phyloP scores from a whole-genome alignment of 495 filamentous ascomycete genomes.

The Aspergillus mulundensis region DNA sequence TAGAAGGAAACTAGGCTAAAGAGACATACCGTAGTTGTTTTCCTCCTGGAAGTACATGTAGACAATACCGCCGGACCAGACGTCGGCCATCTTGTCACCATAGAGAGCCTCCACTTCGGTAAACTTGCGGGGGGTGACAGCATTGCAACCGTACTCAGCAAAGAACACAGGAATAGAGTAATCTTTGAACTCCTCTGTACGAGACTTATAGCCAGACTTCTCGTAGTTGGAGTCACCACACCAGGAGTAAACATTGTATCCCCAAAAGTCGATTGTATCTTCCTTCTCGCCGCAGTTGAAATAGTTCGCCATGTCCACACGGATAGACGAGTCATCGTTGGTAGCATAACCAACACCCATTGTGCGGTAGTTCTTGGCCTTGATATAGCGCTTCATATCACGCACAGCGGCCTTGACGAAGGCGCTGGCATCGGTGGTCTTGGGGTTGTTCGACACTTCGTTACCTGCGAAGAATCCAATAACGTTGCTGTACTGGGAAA shows the following conservation, averaged over 20 bases:
- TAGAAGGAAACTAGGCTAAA: neutral
- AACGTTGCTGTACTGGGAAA: constrained; percentile 73
- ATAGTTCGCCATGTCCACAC: constrained; percentile 72
- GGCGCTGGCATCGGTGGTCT: constrained; percentile 76
- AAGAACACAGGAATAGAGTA: constrained; percentile 93
- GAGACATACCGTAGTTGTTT: constrained; percentile 70
- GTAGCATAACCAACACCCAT: constrained; percentile 92
- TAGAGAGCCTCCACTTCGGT: constrained; percentile 78
- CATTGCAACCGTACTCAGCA: constrained; percentile 95
- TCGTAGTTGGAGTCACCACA: constrained; percentile 72
- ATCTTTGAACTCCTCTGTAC: constrained; percentile 73
- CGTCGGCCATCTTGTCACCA: constrained; percentile 70
- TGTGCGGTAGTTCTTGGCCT: constrained; percentile 63
- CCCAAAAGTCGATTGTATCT: constrained; percentile 85
- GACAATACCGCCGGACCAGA: constrained; percentile 89
- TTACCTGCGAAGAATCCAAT: constrained; percentile 96
- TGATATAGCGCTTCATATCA: constrained; percentile 89
- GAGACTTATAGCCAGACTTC: constrained; percentile 68
- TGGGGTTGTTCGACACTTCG: constrained; percentile 80
- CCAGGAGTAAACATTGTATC: constrained; percentile 98
- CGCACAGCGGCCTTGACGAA: constrained; percentile 94
- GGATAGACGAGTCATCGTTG: constrained; percentile 78
- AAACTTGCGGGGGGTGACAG: constrained; percentile 69
- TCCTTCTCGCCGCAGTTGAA: constrained; percentile 75
- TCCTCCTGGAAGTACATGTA: constrained; percentile 93